These are phyloP conservation scores for Fagus crenata DNA, from an alignment of 306 rosid species.

Conservation along the genomic window DNA sequence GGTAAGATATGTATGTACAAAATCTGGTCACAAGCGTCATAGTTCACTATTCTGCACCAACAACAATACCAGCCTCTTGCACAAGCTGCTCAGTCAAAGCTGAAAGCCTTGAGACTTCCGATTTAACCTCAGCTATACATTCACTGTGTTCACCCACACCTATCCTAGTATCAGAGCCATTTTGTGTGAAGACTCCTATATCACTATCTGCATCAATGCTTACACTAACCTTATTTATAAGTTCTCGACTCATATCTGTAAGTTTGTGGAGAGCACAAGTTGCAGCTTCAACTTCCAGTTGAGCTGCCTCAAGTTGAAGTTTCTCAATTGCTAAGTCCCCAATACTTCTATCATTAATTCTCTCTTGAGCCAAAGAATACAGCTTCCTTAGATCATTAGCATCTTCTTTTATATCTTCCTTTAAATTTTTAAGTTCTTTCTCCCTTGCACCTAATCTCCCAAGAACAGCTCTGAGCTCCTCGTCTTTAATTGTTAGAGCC, in stretches of 20 bases:
- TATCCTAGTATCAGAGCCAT: conserved; percentile 9
- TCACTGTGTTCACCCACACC: conserved; percentile 22
- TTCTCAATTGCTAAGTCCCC: conserved; percentile 75
- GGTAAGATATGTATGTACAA: conserved; percentile 8
- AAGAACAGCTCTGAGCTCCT: conserved; percentile 67
- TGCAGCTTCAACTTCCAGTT: conserved; percentile 76
- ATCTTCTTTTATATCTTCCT: conserved; percentile 52
- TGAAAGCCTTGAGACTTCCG: conserved; percentile 61
- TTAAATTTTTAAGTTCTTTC: conserved; percentile 50
- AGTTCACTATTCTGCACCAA: conserved; percentile 34
- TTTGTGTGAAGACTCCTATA: conserved; percentile 20
- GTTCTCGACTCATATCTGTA: conserved; percentile 58
- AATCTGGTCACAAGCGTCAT: conserved; percentile 3
- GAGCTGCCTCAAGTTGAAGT: conserved; percentile 83
- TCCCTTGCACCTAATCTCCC: conserved; percentile 63
- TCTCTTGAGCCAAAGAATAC: conserved; percentile 64
- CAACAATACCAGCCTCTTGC: conserved; percentile 59
- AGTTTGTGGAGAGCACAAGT: conserved; percentile 76
- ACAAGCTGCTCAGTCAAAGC: conserved; percentile 72
- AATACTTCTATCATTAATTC: conserved; percentile 43
- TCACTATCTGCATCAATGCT: conserved; percentile 47
- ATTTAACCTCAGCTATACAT: conserved; percentile 46
- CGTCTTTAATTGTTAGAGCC: conserved; percentile 67
- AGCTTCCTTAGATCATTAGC: conserved; percentile 52
- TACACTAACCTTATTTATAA: conserved; percentile 47